Conservation (phyloP, 139 green algal genomes). For the Closterium sp. region DNA sequence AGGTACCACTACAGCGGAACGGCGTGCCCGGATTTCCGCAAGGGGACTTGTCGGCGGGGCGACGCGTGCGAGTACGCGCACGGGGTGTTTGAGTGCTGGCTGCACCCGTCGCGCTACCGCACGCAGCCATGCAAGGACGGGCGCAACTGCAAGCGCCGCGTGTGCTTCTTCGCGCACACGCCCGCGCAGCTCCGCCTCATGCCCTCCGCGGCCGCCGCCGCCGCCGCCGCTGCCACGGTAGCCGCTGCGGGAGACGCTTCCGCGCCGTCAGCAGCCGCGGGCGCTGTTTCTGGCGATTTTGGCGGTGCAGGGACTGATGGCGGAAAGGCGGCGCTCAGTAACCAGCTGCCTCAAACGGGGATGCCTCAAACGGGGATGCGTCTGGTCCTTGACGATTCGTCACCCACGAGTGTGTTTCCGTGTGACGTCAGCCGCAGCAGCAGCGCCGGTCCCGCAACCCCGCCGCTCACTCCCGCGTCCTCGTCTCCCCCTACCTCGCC, state of each 20-base stretch:
- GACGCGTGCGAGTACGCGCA: conserved; percentile 89
- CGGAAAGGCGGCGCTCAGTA: too few species aligned
- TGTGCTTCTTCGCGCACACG: conserved; percentile 97
- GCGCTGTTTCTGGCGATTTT: too few species aligned
- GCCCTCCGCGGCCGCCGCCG: conserved; percentile 14
- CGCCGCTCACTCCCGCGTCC: too few species aligned
- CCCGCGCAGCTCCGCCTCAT: conserved; percentile 71
- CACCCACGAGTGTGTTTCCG: too few species aligned
- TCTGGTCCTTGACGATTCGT: too few species aligned
- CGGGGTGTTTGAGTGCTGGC: conserved; percentile 85
- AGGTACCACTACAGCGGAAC: conserved; percentile 79
- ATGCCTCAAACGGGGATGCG: too few species aligned
- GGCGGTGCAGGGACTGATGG: too few species aligned
- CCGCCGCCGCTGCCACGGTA: neutral
- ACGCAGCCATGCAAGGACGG: conserved; percentile 93
- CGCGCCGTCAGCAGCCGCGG: too few species aligned
- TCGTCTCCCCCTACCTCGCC: too few species aligned
- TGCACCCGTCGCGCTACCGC: conserved; percentile 77
- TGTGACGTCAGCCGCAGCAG: too few species aligned
- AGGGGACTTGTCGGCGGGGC: conserved; percentile 72
- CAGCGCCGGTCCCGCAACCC: too few species aligned
- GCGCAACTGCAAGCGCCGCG: conserved; percentile 72
- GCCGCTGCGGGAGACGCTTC: neutral
- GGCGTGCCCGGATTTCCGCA: conserved; percentile 89
- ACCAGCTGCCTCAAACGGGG: too few species aligned